Conservation (phyloP, 331 rosid species). For the Pyracantha coccinea region DNA sequence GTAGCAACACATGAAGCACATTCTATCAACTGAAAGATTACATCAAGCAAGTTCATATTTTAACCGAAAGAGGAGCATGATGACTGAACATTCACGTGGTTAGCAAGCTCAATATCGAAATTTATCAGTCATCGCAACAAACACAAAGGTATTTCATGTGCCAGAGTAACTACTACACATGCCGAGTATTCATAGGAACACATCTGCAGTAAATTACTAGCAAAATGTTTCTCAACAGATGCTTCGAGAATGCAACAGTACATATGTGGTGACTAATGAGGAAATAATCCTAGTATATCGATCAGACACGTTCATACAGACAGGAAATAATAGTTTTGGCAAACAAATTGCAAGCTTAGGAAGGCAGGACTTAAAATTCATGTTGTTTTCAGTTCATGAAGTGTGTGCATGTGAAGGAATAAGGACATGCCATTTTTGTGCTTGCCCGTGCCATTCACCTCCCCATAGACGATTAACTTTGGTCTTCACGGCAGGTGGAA, state of each 20-base stretch:
- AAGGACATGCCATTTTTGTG: slow-evolving; percentile 76
- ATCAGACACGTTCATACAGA: background rate
- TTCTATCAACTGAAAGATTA: background rate
- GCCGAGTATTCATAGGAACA: background rate
- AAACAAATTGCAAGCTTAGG: background rate
- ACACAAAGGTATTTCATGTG: background rate
- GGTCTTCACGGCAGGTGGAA: slow-evolving; percentile 90
- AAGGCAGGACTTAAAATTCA: background rate
- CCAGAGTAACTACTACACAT: background rate
- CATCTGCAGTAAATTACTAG: background rate
- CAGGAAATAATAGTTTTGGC: background rate
- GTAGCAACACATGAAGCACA: background rate
- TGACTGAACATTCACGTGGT: background rate
- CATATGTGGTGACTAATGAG: background rate
- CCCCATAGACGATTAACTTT: slow-evolving; percentile 98
- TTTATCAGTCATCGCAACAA: background rate
- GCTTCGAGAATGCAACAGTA: no score
- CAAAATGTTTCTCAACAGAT: background rate
- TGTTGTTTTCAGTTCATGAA: background rate
- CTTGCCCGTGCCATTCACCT: slow-evolving; percentile 99
- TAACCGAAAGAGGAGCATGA: background rate
- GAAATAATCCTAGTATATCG: background rate
- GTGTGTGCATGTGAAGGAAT: background rate
- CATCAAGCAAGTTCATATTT: background rate
- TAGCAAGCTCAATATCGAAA: background rate